A percentile compares a stretch with the other conserved stretches of the same genome.
Conservation (phyloP, 2,329 filamentous ascomycete species). For the Colletotrichum kahawae region DNA sequence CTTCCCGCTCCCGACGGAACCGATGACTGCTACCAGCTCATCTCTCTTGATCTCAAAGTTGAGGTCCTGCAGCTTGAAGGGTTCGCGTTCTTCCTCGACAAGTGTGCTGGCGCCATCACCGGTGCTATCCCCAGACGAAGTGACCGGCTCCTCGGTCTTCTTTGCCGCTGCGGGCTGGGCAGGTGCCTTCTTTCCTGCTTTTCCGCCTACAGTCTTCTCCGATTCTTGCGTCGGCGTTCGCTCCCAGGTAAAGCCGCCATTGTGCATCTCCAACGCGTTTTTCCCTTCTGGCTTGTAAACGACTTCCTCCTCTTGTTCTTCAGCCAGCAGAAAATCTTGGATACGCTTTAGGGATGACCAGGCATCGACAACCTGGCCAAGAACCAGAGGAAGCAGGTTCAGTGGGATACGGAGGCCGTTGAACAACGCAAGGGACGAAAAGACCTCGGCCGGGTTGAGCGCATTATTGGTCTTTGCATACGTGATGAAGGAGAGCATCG, state of each 20-base stretch:
- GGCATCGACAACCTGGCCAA: constrained; percentile 89
- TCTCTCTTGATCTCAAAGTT: constrained; percentile 73
- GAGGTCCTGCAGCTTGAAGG: constrained; percentile 75
- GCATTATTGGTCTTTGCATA: constrained; percentile 69
- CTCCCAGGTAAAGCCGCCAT: constrained; percentile 91
- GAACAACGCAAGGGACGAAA: constrained; percentile 93
- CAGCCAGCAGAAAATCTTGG: constrained; percentile 84
- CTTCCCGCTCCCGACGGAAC: constrained; percentile 88
- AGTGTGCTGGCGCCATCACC: constrained; percentile 60
- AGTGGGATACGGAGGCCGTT: constrained; percentile 90
- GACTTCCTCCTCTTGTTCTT: constrained; percentile 80
- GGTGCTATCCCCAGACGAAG: constrained; percentile 47
- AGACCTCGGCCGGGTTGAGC: constrained; percentile 78
- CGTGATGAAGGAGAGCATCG: constrained; percentile 94
- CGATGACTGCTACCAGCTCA: constrained; percentile 85
- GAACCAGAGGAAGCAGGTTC: constrained; percentile 85
- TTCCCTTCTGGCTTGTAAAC: constrained; percentile 60
- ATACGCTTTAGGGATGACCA: constrained; percentile 85
- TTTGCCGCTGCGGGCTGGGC: constrained; percentile 22
- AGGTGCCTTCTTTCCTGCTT: constrained; percentile 52
- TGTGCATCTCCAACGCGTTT: constrained; percentile 72
- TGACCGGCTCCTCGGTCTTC: constrained; percentile 37
- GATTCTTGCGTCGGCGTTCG: constrained; percentile 60
- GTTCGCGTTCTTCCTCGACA: constrained; percentile 64
- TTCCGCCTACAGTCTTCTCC: constrained; percentile 42